Conservation (phyloP, 2,329 filamentous ascomycete genomes). For the Aspergillus persii region DNA sequence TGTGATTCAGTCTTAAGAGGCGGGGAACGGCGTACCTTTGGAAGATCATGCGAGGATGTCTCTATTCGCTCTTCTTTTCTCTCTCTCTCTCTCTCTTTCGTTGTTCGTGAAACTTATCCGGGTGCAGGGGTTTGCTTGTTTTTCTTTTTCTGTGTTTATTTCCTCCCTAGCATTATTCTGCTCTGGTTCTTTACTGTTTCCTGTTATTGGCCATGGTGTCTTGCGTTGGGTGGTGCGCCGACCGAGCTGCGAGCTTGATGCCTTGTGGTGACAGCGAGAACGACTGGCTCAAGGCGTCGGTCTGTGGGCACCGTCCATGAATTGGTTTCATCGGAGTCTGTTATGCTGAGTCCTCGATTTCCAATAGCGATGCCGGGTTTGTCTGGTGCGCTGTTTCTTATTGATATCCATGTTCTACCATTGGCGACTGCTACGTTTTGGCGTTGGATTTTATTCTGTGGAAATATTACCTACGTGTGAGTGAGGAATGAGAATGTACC, state of each 20-base stretch:
- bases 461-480: neutral
- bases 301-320: too few species aligned
- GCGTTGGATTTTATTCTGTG: conserved; percentile 27
- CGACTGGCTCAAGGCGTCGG: too few species aligned
- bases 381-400: conserved; percentile 10
- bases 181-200: neutral
- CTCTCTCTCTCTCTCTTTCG: too few species aligned
- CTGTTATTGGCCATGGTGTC: neutral
- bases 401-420: conserved; percentile 36
- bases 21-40: conserved; percentile 29
- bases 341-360: conserved; percentile 16
- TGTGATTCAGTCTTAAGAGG: conserved; percentile 22
- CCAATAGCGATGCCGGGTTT: conserved; percentile 16
- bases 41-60: conserved; percentile 7
- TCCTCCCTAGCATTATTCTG: neutral
- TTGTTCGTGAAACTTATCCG: neutral
- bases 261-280: neutral
- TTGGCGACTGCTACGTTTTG: conserved; percentile 30
- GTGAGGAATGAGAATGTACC: too few species aligned
- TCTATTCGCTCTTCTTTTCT: neutral
- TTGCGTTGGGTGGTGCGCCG: neutral
- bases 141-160: conserved; percentile 11
- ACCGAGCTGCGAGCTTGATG: neutral
- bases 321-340: conserved; percentile 6
- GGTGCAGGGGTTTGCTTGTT: conserved; percentile 1